phyloP scores from a whole-genome alignment of 2,329 filamentous ascomycete genomes.

The Clonostachys rosea region DNA sequence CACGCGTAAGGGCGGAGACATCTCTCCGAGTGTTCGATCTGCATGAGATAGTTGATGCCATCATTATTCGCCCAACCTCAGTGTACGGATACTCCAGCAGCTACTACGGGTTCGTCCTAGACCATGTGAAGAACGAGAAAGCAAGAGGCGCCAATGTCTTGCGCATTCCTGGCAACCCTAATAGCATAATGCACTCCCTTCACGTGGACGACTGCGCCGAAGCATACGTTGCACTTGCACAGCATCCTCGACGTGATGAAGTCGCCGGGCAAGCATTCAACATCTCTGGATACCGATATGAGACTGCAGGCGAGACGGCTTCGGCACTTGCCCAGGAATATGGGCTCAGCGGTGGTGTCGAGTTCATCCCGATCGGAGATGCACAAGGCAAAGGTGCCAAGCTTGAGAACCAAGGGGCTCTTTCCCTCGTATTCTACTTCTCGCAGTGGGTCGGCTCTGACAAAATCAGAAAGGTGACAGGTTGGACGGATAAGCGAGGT shows the following conservation, averaged over 20 bases:
- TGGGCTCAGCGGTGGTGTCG: conserved; percentile 20
- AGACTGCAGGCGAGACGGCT: conserved; percentile 33
- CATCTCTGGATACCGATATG: conserved; percentile 35
- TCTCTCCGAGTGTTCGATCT: conserved; percentile 26
- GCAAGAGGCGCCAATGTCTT: conserved; percentile 12
- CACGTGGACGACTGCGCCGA: conserved; percentile 45
- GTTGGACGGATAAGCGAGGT: conserved; percentile 29
- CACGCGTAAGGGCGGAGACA: conserved; percentile 20
- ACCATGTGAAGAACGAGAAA: conserved; percentile 19
- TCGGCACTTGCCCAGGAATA: conserved; percentile 33
- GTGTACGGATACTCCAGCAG: conserved; percentile 39
- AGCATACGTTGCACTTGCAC: conserved; percentile 38
- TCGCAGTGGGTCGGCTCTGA: conserved; percentile 37
- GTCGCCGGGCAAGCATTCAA: conserved; percentile 37
- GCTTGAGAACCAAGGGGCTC: not conserved
- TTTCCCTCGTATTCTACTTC: conserved; percentile 22
- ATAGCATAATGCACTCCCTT: conserved; percentile 36
- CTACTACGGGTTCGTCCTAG: conserved; percentile 34
- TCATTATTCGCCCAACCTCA: conserved; percentile 38
- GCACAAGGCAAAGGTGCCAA: not conserved
- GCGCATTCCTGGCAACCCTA: conserved; percentile 21
- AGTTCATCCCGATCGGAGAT: conserved; percentile 7
- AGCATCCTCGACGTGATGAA: conserved; percentile 17
- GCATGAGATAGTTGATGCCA: conserved; percentile 30
- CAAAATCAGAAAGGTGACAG: conserved; percentile 30